Evolutionary conservation across 1,139 yeast genomes (phyloP), one percentile per base, ranked within the genome.

Genomic region (Debaryomyces singareniensis): DNA sequence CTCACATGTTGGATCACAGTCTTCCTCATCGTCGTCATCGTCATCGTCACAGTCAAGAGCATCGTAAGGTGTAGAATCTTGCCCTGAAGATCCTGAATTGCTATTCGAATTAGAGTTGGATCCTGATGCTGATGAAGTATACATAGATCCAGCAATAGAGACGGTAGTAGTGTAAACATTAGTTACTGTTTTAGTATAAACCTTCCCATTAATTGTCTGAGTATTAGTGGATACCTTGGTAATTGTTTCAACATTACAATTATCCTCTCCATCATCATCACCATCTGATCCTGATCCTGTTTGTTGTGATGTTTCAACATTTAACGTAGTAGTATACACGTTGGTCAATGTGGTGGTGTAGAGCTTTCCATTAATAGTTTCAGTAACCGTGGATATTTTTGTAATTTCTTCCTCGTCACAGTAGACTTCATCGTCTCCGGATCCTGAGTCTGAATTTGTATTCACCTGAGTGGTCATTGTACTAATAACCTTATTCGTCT

Each of bases 1-100:
- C 20, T 24, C 32, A 15, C 31, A 25, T 10, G 29, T 33, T 20
- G 24, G 29, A 15, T 29, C 39, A 25, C 28, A 35, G 15, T 32
- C 30, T 21, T 29, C 25, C 18, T 27, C 21, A 32, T 16, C 16
- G 21, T 31, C 36, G 25, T 29, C 29, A 13, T 35, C 35, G 14
- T 32, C 31, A 15, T 35, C 29, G 25, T 33, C 29, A 18, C 9
- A 18, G n/a, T 18, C 21, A 18, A 18, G 21, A 21, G 23, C 28
- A 13, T 6, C 13, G 21, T 13, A 5, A 15, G 15, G 13, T n/a
- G 15, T 6, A 5, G 26, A 12, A 12, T n/a, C 15, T 15, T n/a
- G n/a, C n/a, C n/a, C n/a, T n/a, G n/a, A n/a, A n/a, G n/a, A n/a
- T n/a, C n/a, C n/a, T n/a, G n/a, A n/a, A n/a, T n/a, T n/a, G n/a